phyloP scores from a whole-genome alignment of 2,329 filamentous ascomycete species.

The Venturiaceae sp. region DNA sequence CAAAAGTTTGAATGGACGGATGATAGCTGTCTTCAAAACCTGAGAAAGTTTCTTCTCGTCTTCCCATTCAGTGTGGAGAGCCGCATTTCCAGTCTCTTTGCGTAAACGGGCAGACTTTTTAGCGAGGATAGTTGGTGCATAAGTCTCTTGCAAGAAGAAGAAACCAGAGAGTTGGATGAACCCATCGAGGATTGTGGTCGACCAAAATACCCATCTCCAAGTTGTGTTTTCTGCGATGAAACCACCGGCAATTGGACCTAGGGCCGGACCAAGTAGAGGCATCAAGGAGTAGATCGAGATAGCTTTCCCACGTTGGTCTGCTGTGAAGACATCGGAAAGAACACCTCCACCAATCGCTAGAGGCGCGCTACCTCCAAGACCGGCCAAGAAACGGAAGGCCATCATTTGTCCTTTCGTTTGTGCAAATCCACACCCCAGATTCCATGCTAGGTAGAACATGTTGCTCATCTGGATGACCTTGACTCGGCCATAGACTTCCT shows the following conservation, averaged over 20 bases:
- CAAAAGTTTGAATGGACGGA: slow-evolving; percentile 48
- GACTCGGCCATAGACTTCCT: slow-evolving; percentile 23
- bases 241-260: slow-evolving; percentile 56
- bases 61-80: slow-evolving; percentile 45
- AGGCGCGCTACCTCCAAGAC: slow-evolving; percentile 26
- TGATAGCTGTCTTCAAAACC: slow-evolving; percentile 28
- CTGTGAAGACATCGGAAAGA: slow-evolving; percentile 45
- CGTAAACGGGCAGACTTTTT: slow-evolving; percentile 48
- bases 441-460: slow-evolving; percentile 28
- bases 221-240: slow-evolving; percentile 54
- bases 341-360: slow-evolving; percentile 27
- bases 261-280: slow-evolving; percentile 54
- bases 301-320: slow-evolving; percentile 53
- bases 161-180: slow-evolving; percentile 52
- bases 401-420: slow-evolving; percentile 22
- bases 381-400: slow-evolving; percentile 25
- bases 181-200: slow-evolving; percentile 53
- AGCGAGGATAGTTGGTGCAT: slow-evolving; percentile 52
- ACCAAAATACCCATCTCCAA: slow-evolving; percentile 68
- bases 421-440: slow-evolving; percentile 29
- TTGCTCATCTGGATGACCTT: slow-evolving; percentile 26
- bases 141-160: slow-evolving; percentile 56
- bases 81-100: slow-evolving; percentile 49
- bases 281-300: slow-evolving; percentile 54
- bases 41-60: slow-evolving; percentile 23